Evolutionary conservation across 495 filamentous ascomycete species (phyloP).

Genomic region (Bacidia gigantensis): DNA sequence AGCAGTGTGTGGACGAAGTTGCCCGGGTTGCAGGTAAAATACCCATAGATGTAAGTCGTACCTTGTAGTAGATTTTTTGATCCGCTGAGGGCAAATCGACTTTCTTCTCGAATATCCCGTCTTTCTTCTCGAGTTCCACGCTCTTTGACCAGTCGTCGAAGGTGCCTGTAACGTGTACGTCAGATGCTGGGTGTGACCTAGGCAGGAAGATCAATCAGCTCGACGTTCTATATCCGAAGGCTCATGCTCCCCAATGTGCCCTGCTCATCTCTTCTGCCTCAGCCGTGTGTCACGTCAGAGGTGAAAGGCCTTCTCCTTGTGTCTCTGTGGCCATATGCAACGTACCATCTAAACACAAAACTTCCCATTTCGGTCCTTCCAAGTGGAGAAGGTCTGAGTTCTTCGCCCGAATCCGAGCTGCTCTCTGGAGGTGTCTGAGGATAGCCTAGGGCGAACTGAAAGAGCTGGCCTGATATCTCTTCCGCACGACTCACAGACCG

Average conservation of each 20-base stretch:
- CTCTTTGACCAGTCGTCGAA: slow-evolving; percentile 90
- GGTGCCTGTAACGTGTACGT: slow-evolving; percentile 89
- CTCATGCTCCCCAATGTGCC: too few species aligned
- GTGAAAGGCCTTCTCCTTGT: too few species aligned
- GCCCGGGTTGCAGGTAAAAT: neutral
- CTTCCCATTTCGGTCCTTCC: slow-evolving; percentile 31
- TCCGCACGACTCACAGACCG: slow-evolving; percentile 7
- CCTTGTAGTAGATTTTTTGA: slow-evolving; percentile 74
- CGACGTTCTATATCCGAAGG: neutral
- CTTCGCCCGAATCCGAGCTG: slow-evolving; percentile 7
- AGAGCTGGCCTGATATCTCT: slow-evolving; percentile 14
- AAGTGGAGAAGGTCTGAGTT: neutral
- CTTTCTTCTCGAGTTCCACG: slow-evolving; percentile 59
- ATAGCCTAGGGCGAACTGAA: slow-evolving; percentile 20
- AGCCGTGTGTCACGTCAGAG: too few species aligned
- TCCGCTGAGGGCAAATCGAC: slow-evolving; percentile 49
- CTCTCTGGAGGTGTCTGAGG: slow-evolving; percentile 16
- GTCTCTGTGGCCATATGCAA: too few species aligned
- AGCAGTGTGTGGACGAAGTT: too few species aligned
- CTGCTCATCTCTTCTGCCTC: too few species aligned
- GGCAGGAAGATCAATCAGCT: neutral
- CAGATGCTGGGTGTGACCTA: slow-evolving; percentile 62
- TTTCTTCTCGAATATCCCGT: slow-evolving; percentile 57
- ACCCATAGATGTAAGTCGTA: too few species aligned
- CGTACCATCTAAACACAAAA: slow-evolving; percentile 43